Evolutionary conservation across 768 basidiomycete genomes (phyloP).

Genomic region (Lyophyllum decastes): DNA sequence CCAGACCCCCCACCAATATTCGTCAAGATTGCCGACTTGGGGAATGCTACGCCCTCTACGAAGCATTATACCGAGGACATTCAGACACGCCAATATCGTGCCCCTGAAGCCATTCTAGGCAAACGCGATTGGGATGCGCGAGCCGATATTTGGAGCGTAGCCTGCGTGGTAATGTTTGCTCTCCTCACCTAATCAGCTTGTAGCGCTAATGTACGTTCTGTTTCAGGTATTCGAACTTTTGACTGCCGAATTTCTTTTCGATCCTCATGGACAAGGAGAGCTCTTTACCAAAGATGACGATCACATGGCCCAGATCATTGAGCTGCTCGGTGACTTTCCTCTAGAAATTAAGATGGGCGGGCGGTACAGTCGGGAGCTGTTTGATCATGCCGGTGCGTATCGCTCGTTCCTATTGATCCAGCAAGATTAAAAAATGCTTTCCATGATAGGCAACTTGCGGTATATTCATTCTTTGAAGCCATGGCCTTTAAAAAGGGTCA

Average conservation of each 20-base stretch:
- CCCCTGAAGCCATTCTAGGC: conserved; percentile 92
- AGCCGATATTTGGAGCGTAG: conserved; percentile 91
- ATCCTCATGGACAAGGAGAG: conserved; percentile 80
- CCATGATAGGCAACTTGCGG: conserved; percentile 56
- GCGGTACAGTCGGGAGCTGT: conserved; percentile 82
- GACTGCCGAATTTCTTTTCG: conserved; percentile 91
- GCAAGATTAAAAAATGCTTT: neutral
- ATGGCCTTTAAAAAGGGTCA: conserved; percentile 82
- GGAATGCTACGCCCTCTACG: conserved; percentile 90
- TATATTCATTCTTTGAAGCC: conserved; percentile 76
- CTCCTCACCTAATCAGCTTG: neutral
- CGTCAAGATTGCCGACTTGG: conserved; percentile 93
- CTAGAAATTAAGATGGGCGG: conserved; percentile 80
- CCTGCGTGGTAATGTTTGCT: conserved; percentile 61
- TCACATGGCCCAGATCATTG: conserved; percentile 94
- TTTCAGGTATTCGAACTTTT: conserved; percentile 85
- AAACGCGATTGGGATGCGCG: conserved; percentile 83
- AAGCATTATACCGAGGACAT: conserved; percentile 94
- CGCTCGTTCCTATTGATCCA: neutral
- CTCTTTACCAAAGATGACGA: conserved; percentile 93
- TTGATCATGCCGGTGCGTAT: conserved; percentile 66
- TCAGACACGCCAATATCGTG: conserved; percentile 94
- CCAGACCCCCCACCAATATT: conserved; percentile 52
- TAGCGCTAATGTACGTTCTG: conserved; percentile 49
- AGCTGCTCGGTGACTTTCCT: conserved; percentile 81